Conservation (phyloP, 495 filamentous ascomycete species). For the Pseudotulostoma volvatum region DNA sequence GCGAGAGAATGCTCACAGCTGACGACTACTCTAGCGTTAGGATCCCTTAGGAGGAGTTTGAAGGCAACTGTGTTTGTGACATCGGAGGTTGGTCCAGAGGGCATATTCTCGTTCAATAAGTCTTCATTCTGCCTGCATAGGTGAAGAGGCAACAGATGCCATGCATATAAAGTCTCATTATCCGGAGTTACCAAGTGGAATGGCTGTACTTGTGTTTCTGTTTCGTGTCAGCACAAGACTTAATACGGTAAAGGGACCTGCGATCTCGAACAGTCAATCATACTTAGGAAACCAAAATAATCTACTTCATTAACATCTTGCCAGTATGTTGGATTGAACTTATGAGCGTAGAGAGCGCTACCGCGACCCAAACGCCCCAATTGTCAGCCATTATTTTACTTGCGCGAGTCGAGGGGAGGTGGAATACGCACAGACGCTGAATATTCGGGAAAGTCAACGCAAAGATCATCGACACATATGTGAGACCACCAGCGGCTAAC, state of each 20-base stretch:
- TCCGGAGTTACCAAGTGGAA: slow-evolving; percentile 41
- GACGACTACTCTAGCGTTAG: slow-evolving; percentile 35
- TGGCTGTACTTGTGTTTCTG: slow-evolving; percentile 43
- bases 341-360: slow-evolving; percentile 66
- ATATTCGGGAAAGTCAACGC: slow-evolving; percentile 31
- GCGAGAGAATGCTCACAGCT: slow-evolving; percentile 1
- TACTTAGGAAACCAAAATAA: slow-evolving; percentile 69
- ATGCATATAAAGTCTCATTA: slow-evolving; percentile 41
- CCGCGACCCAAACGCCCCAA: no score
- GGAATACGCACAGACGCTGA: slow-evolving; percentile 37
- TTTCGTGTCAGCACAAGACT: not conserved
- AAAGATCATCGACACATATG: slow-evolving; percentile 33
- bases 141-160: slow-evolving; percentile 44
- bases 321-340: slow-evolving; percentile 50
- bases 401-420: no score
- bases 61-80: slow-evolving; percentile 31
- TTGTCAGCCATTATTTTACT: no score
- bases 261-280: slow-evolving; percentile 9
- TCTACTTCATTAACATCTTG: slow-evolving; percentile 55
- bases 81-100: slow-evolving; percentile 24
- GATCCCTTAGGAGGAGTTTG: slow-evolving; percentile 36
- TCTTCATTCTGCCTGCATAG: slow-evolving; percentile 34
- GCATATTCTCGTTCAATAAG: slow-evolving; percentile 26
- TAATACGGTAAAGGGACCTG: not conserved
- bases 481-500: slow-evolving; percentile 31